A percentile compares a stretch with the other conserved stretches of the same genome.
Evolutionary conservation across 208 protist genomes (phyloP).

Genomic region (Tetramitus jugosus): DNA sequence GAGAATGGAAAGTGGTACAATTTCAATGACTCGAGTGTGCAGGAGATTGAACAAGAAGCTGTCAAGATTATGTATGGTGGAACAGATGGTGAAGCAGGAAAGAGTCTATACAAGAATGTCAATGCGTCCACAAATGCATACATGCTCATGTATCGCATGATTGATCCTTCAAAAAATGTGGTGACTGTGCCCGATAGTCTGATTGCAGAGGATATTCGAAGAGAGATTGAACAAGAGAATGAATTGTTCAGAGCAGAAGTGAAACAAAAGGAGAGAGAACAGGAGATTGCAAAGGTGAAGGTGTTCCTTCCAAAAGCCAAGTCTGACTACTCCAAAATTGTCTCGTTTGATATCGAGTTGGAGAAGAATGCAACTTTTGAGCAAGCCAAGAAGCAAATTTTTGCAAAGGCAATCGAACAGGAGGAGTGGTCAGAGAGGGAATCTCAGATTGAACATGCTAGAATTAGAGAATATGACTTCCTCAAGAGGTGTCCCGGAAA

Average conservation of each 20-base stretch:
- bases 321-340: background rate
- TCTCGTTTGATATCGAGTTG: background rate
- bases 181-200: background rate
- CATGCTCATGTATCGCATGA: constrained; percentile 30
- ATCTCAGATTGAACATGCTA: background rate
- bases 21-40: constrained; percentile 17
- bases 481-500: background rate
- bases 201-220: background rate
- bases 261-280: background rate
- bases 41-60: constrained; percentile 24
- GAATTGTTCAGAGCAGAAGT: background rate
- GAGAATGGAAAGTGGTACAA: constrained; percentile 4
- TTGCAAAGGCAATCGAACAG: background rate
- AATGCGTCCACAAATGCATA: constrained; percentile 25
- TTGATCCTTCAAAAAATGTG: background rate
- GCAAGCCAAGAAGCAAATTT: background rate
- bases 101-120: background rate
- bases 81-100: background rate
- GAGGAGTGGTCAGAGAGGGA: background rate
- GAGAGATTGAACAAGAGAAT: constrained; percentile 6
- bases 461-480: background rate
- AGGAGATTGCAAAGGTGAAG: background rate
- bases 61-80: constrained; percentile 27
- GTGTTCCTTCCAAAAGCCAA: background rate
- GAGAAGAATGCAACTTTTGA: background rate